Conservation (phyloP, 352 stramenopile genomes). For the Pythium periplocum region DNA sequence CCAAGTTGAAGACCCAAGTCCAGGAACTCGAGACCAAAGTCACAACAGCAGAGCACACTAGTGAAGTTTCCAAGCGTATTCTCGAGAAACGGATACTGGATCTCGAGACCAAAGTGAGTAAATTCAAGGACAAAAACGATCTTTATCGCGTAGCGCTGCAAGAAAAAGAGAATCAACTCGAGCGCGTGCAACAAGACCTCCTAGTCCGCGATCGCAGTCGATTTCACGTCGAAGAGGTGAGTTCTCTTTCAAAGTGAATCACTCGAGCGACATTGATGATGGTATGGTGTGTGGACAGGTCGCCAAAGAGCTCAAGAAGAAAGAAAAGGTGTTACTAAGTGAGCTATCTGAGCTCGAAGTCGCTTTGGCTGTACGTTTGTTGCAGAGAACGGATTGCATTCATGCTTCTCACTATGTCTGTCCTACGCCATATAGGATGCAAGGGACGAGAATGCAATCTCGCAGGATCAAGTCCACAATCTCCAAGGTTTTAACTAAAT, state of each 20-base stretch:
- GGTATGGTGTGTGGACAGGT: constrained; percentile 9
- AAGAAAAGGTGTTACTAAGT: constrained; percentile 44
- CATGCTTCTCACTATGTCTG: not conserved
- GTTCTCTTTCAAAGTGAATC: not conserved
- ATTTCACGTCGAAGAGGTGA: constrained; percentile 46
- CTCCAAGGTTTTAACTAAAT: constrained; percentile 31
- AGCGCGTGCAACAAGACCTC: constrained; percentile 35
- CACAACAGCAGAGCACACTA: constrained; percentile 14
- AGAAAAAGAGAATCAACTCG: constrained; percentile 44
- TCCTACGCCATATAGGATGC: constrained; percentile 27
- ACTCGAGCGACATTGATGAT: not conserved
- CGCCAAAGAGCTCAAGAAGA: constrained; percentile 41
- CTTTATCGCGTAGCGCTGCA: constrained; percentile 30
- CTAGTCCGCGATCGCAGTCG: constrained; percentile 28
- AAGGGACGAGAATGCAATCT: constrained; percentile 45
- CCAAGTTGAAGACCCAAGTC: constrained; percentile 22
- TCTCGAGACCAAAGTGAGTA: constrained; percentile 35
- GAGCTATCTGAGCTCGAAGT: constrained; percentile 53
- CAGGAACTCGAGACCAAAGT: constrained; percentile 36
- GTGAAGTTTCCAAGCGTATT: constrained; percentile 13
- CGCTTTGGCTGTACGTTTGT: constrained; percentile 29
- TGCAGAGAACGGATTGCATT: not conserved
- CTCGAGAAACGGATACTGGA: constrained; percentile 24
- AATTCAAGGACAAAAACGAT: constrained; percentile 33
- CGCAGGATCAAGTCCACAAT: constrained; percentile 41